These are phyloP conservation scores for Phalaenopsis hybrid DNA, from an alignment of 116 monocot species.

Conservation along the genomic window DNA sequence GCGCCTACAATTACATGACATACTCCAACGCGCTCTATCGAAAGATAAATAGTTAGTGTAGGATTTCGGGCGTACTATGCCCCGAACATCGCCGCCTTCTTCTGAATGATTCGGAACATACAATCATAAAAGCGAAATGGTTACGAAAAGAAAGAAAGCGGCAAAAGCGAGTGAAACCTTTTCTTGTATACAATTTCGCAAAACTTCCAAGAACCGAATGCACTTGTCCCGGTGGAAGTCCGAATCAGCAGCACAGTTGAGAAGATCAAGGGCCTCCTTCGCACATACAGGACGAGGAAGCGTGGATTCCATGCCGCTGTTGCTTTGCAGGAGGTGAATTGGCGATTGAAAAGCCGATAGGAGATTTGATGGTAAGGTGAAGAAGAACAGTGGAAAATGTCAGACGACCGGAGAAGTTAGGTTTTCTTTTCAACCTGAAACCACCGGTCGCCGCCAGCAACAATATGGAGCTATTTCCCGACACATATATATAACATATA, in stretches of 20 bases:
- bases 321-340: neutral
- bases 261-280: slow-evolving; percentile 68
- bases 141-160: neutral
- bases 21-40: neutral
- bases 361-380: neutral
- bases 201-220: slow-evolving; percentile 57
- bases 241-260: slow-evolving; percentile 60
- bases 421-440: neutral
- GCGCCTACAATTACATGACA: neutral
- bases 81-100: neutral
- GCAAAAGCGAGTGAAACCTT: slow-evolving; percentile 34
- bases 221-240: slow-evolving; percentile 65
- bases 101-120: neutral
- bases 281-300: slow-evolving; percentile 58
- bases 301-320: slow-evolving; percentile 7
- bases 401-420: too few relatives aligned
- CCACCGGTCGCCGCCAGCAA: neutral
- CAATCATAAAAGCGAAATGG: neutral
- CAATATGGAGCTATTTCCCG: neutral
- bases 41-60: neutral
- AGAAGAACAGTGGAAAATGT: neutral
- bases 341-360: neutral
- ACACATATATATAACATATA: too few relatives aligned
- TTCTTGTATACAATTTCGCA: slow-evolving; percentile 55
- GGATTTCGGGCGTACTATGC: neutral